phyloP scores from a whole-genome alignment of 352 stramenopile species.

The Globisporangium okanoganense region DNA sequence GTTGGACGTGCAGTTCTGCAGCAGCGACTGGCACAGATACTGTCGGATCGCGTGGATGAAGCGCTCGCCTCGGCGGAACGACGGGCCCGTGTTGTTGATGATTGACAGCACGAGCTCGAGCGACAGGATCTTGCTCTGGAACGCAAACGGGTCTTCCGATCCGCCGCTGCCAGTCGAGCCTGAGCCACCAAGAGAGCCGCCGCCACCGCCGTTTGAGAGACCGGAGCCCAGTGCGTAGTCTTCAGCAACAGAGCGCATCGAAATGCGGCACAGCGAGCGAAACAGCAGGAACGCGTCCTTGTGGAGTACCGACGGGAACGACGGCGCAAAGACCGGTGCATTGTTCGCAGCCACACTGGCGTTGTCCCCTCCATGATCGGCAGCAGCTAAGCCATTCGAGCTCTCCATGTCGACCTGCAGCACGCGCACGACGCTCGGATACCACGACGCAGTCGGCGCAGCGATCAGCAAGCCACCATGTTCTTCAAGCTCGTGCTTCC shows the following conservation, averaged over 20 bases:
- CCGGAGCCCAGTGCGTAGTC: conserved; percentile 43
- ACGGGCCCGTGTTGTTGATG: conserved; percentile 95
- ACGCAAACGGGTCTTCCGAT: conserved; percentile 89
- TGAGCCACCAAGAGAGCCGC: conserved; percentile 4
- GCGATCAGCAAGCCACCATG: conserved; percentile 10
- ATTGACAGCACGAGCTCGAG: conserved; percentile 97
- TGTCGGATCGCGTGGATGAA: conserved; percentile 97
- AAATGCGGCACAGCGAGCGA: conserved; percentile 93
- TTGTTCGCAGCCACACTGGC: not conserved
- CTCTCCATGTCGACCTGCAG: conserved; percentile 22
- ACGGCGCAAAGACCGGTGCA: conserved; percentile 42
- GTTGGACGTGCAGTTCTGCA: conserved; percentile 99
- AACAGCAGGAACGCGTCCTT: conserved; percentile 99
- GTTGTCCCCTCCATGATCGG: not conserved
- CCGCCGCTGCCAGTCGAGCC: conserved; percentile 23
- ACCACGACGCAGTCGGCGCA: conserved; percentile 24
- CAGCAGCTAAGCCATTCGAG: not conserved
- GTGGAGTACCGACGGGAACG: conserved; percentile 96
- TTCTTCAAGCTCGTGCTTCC: conserved; percentile 10
- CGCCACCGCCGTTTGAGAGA: conserved; percentile 4
- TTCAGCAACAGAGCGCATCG: conserved; percentile 92
- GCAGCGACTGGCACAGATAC: conserved; percentile 96
- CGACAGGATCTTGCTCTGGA: conserved; percentile 96
- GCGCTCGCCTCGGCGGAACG: conserved; percentile 92
- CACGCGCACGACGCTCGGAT: conserved; percentile 39